A percentile compares a stretch with the other conserved stretches of the same genome.
phyloP scores from a whole-genome alignment of 2,329 filamentous ascomycete genomes.

The Paracoccidioides lutzii region DNA sequence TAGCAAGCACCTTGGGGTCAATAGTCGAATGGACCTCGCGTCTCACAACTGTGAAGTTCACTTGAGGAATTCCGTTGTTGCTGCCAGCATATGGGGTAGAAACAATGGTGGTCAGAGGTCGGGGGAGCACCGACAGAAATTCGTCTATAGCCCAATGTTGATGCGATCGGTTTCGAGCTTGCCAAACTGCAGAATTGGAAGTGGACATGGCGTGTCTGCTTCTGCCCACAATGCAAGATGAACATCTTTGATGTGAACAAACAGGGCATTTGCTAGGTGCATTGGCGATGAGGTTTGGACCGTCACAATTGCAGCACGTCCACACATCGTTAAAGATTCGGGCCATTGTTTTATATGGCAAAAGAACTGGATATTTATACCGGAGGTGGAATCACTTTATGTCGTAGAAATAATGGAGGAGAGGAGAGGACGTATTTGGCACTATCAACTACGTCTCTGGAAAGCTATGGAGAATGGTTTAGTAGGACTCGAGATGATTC shows the following conservation, averaged over 20 bases:
- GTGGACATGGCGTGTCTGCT: background rate
- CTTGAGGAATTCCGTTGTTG: background rate
- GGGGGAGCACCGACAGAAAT: background rate
- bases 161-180: background rate
- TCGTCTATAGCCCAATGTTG: background rate
- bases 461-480: background rate
- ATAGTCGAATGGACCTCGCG: background rate
- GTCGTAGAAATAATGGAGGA: background rate
- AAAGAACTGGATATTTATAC: background rate
- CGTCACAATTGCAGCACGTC: slow-evolving; percentile 15
- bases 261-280: slow-evolving; percentile 4
- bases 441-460: background rate
- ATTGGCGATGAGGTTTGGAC: slow-evolving; percentile 12
- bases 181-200: background rate
- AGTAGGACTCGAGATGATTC: background rate
- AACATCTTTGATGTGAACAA: slow-evolving; percentile 8
- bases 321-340: slow-evolving; percentile 10
- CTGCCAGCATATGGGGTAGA: background rate
- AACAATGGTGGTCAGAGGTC: background rate
- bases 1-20: background rate
- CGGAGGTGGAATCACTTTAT: background rate
- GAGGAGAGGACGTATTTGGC: background rate
- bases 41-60: background rate
- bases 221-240: slow-evolving; percentile 2
- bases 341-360: background rate